Evolutionary conservation across 2,329 filamentous ascomycete genomes (phyloP).

Genomic region (Fusarium sp.): DNA sequence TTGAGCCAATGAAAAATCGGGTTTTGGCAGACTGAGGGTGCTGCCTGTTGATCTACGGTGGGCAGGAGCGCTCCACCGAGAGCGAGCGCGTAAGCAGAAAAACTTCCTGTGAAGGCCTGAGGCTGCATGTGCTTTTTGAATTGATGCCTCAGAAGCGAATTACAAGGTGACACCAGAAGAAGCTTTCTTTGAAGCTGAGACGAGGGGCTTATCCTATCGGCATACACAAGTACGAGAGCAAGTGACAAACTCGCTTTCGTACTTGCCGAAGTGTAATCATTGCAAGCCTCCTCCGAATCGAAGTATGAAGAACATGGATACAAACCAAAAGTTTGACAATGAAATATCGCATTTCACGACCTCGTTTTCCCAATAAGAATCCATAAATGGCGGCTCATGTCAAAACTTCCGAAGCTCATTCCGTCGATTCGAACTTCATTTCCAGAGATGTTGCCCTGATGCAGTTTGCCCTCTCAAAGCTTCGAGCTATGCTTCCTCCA

Average conservation of each 20-base stretch:
- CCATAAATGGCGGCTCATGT: neutral
- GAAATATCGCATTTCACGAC: neutral
- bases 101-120: neutral
- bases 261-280: neutral
- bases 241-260: neutral
- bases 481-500: neutral
- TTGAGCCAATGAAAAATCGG: neutral
- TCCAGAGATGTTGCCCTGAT: neutral
- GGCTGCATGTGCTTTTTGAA: neutral
- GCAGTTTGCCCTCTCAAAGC: neutral
- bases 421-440: neutral
- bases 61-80: neutral
- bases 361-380: neutral
- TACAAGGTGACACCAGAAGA: neutral
- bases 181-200: neutral
- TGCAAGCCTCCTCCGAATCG: neutral
- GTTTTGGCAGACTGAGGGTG: neutral
- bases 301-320: neutral
- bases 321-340: neutral
- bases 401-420: neutral
- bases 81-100: neutral
- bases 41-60: constrained; percentile 18
- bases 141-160: neutral
- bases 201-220: no score
- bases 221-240: neutral